phyloP scores from a whole-genome alignment of 495 filamentous ascomycete genomes.

The Pyrenula massariospora region DNA sequence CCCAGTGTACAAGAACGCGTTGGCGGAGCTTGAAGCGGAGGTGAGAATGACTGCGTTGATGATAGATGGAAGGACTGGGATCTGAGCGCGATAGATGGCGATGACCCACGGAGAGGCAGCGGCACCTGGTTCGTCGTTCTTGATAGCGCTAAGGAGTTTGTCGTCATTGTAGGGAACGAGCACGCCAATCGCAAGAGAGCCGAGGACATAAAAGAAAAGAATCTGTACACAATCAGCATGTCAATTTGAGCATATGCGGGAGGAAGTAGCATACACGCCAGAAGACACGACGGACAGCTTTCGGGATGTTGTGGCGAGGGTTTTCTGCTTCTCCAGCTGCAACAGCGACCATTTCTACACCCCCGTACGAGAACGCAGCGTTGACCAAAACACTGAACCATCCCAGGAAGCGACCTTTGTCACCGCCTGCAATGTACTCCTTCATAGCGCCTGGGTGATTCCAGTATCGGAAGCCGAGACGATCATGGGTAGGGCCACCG shows the following conservation, averaged over 20 bases:
- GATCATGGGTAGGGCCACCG: constrained; percentile 47
- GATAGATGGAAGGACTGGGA: constrained; percentile 54
- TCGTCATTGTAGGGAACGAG: constrained; percentile 39
- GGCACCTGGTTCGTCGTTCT: constrained; percentile 37
- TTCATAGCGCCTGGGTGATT: constrained; percentile 57
- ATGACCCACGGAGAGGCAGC: constrained; percentile 58
- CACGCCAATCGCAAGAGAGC: constrained; percentile 45
- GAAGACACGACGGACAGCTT: constrained; percentile 69
- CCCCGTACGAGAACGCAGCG: constrained; percentile 34
- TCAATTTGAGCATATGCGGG: too few species aligned
- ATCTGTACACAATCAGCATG: too few species aligned
- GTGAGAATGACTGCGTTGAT: constrained; percentile 68
- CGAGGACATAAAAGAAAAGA: too few species aligned
- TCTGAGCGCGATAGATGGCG: constrained; percentile 48
- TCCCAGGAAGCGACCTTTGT: constrained; percentile 30
- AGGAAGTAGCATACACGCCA: constrained; percentile 83
- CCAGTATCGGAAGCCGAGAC: constrained; percentile 66
- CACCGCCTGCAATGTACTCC: constrained; percentile 30
- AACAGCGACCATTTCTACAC: constrained; percentile 61
- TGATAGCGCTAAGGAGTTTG: constrained; percentile 36
- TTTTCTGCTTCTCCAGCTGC: constrained; percentile 73
- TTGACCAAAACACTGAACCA: constrained; percentile 28
- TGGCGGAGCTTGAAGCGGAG: constrained; percentile 57
- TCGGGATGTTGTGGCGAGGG: constrained; percentile 64
- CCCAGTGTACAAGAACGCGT: constrained; percentile 74